Percentiles rank a stretch among this genome's conserved stretches.
phyloP scores from a whole-genome alignment of 805 yeast genomes.

The Debaryomyces maramus region DNA sequence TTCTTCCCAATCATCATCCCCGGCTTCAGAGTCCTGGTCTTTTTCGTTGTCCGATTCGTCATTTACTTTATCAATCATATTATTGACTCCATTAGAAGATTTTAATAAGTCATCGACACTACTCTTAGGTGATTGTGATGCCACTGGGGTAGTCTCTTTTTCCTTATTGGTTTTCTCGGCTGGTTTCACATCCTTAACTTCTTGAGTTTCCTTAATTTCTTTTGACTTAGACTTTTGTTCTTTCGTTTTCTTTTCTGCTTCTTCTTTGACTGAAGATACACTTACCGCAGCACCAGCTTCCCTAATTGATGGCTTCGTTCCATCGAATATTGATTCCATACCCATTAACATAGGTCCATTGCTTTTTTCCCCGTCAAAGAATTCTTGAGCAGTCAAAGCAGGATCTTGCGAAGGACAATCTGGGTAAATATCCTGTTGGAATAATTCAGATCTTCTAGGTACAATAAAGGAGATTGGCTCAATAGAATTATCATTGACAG shows the following conservation, averaged over 20 bases:
- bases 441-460: constrained; percentile 90
- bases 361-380: constrained; percentile 75
- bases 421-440: constrained; percentile 91
- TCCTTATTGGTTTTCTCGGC: constrained; percentile 3
- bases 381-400: constrained; percentile 77
- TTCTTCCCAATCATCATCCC: constrained; percentile 39
- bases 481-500: constrained; percentile 78
- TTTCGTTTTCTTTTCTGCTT: constrained; percentile 17
- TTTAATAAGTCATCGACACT: constrained; percentile 41
- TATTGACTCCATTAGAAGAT: constrained; percentile 34
- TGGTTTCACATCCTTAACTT: constrained; percentile 7
- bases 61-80: constrained; percentile 37
- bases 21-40: constrained; percentile 19
- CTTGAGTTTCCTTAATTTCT: constrained; percentile 7
- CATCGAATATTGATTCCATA: constrained; percentile 80
- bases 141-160: constrained; percentile 12
- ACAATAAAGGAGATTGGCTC: constrained; percentile 93
- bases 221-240: constrained; percentile 12
- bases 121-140: constrained; percentile 12
- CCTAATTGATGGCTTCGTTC: constrained; percentile 53
- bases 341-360: constrained; percentile 79
- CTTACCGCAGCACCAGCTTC: constrained; percentile 38
- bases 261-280: constrained; percentile 26
- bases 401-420: constrained; percentile 82
- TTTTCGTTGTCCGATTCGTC: constrained; percentile 43